Percentiles rank a stretch among this genome's conserved stretches.
These are phyloP conservation scores for Astrothelium subdiscretum DNA, from an alignment of 495 filamentous ascomycete species.

Conservation along the genomic window DNA sequence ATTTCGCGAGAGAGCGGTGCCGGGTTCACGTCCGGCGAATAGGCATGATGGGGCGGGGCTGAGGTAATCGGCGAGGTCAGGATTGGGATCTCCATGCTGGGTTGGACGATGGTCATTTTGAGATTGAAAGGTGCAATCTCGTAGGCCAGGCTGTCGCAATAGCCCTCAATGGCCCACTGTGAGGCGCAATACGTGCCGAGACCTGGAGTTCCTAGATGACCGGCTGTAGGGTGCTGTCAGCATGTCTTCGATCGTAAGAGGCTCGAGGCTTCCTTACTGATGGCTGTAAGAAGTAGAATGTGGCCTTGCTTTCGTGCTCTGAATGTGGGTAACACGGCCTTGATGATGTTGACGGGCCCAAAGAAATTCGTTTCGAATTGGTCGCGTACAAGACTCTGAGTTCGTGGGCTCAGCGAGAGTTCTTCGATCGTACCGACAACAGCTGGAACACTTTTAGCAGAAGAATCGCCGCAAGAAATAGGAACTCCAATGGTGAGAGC, in stretches of 20 bases:
- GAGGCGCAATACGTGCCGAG: slow-evolving; percentile 84
- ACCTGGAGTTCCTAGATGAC: slow-evolving; percentile 85
- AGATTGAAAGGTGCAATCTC: slow-evolving; percentile 97
- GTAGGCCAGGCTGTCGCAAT: slow-evolving; percentile 90
- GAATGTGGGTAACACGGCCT: slow-evolving; percentile 71
- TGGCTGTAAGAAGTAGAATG: slow-evolving; percentile 78
- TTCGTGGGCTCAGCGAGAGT: slow-evolving; percentile 58
- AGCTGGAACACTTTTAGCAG: slow-evolving; percentile 34
- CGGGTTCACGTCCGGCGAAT: slow-evolving; percentile 60
- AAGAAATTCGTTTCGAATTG: slow-evolving; percentile 95
- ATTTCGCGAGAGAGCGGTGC: slow-evolving; percentile 75
- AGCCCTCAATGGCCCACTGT: slow-evolving; percentile 95
- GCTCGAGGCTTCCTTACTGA: slow-evolving; percentile 43
- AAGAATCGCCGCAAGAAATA: neutral
- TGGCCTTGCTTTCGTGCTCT: slow-evolving; percentile 70
- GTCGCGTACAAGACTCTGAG: slow-evolving; percentile 66
- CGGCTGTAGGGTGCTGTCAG: slow-evolving; percentile 35
- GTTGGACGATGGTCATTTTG: slow-evolving; percentile 90
- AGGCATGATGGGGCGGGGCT: slow-evolving; percentile 61
- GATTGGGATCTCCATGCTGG: slow-evolving; percentile 69
- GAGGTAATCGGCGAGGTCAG: slow-evolving; percentile 77
- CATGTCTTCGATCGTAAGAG: neutral
- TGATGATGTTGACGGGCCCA: slow-evolving; percentile 90
- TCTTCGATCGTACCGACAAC: slow-evolving; percentile 90
- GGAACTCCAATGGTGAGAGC: neutral